Percentiles rank a stretch among this genome's conserved stretches.
phyloP scores from a whole-genome alignment of 2,329 filamentous ascomycete genomes.

The Hypoxylon sp. region DNA sequence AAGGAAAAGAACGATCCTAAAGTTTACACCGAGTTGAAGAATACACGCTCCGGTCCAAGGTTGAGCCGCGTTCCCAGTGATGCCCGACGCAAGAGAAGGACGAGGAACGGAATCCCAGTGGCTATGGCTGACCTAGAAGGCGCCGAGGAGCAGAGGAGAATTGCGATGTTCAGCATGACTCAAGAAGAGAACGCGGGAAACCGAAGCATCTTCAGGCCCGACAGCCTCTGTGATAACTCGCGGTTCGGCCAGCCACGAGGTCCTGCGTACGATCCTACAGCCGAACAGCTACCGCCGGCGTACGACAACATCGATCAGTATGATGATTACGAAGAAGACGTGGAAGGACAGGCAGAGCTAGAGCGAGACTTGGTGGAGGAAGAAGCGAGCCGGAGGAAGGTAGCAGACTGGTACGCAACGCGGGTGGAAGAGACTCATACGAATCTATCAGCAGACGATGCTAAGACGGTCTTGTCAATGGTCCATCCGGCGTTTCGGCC shows the following conservation, averaged over 20 bases:
- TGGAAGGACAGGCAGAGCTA: slow-evolving; percentile 22
- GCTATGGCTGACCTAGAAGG: slow-evolving; percentile 41
- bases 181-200: slow-evolving; percentile 2
- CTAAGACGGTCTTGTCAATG: slow-evolving; percentile 42
- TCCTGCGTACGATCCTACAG: slow-evolving; percentile 3
- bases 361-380: slow-evolving; percentile 39
- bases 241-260: slow-evolving; percentile 9
- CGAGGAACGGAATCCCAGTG: slow-evolving; percentile 48
- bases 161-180: slow-evolving; percentile 30
- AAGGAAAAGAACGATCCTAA: slow-evolving; percentile 3
- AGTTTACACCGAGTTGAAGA: slow-evolving; percentile 43
- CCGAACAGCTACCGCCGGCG: slow-evolving; percentile 9
- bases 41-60: slow-evolving; percentile 20
- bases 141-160: slow-evolving; percentile 41
- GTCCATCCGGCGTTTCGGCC: slow-evolving; percentile 49
- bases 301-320: slow-evolving; percentile 25
- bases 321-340: slow-evolving; percentile 31
- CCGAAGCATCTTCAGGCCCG: slow-evolving; percentile 48
- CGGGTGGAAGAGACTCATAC: slow-evolving; percentile 16
- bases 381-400: slow-evolving; percentile 41
- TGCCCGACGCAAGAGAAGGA: slow-evolving; percentile 34
- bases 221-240: slow-evolving; percentile 44
- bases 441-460: slow-evolving; percentile 29
- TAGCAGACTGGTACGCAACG: slow-evolving; percentile 45
- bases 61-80: slow-evolving; percentile 29